A percentile compares a stretch with the other conserved stretches of the same genome.
phyloP scores from a whole-genome alignment of 164 flowering plant species.

The Nymphaea colorata region DNA sequence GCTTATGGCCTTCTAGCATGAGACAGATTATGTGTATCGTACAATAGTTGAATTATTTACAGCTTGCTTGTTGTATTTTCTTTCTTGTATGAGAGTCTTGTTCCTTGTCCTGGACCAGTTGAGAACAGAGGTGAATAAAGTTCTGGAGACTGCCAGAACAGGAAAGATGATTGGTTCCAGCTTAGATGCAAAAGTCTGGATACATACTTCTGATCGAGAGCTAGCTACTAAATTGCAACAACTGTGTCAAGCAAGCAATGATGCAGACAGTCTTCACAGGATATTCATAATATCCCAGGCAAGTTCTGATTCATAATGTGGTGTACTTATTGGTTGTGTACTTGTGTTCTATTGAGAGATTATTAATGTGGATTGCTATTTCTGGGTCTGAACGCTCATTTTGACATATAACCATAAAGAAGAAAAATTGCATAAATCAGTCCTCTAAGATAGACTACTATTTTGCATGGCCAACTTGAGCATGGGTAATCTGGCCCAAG shows the following conservation, averaged over 20 bases:
- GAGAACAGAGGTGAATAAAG: conserved; percentile 87
- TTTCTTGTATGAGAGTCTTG: not conserved
- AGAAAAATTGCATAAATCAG: too few species aligned
- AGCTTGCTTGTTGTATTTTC: not conserved
- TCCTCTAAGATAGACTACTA: too few species aligned
- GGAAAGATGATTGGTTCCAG: conserved; percentile 85
- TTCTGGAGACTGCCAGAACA: conserved; percentile 69
- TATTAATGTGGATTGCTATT: too few species aligned
- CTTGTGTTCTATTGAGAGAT: too few species aligned
- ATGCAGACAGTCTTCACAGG: conserved; percentile 72
- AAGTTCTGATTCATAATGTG: not conserved
- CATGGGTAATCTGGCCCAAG: too few species aligned
- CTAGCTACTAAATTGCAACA: conserved; percentile 40
- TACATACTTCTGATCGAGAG: conserved; percentile 38
- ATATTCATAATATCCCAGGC: conserved; percentile 96
- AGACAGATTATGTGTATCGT: too few species aligned
- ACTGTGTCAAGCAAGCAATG: conserved; percentile 45
- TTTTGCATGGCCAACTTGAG: too few species aligned
- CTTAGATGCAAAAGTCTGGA: conserved; percentile 82
- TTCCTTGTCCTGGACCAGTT: conserved; percentile 31
- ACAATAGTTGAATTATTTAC: not conserved
- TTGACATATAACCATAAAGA: too few species aligned
- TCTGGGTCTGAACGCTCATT: too few species aligned
- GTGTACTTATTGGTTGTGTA: too few species aligned
- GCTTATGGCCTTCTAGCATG: too few species aligned